These are phyloP conservation scores for Viola pubescens DNA, from an alignment of 441 rosid species.

Conservation along the genomic window DNA sequence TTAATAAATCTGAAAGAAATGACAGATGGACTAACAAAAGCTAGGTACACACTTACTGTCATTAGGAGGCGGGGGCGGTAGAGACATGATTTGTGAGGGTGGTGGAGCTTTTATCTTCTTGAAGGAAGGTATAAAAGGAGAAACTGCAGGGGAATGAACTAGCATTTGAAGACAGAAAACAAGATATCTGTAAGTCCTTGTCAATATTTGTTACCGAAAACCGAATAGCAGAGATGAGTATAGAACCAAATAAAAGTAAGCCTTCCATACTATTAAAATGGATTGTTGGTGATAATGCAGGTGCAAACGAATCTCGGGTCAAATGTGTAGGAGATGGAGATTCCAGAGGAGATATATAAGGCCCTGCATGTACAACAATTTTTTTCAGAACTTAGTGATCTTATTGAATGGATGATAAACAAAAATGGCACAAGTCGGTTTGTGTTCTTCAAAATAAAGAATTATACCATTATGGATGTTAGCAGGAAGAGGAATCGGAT, in stretches of 20 bases:
- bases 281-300: slow-evolving; percentile 28
- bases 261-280: slow-evolving; percentile 28
- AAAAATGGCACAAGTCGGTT: too few species aligned
- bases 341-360: slow-evolving; percentile 25
- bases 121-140: slow-evolving; percentile 33
- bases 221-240: slow-evolving; percentile 11
- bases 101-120: slow-evolving; percentile 36
- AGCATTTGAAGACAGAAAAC: slow-evolving; percentile 24
- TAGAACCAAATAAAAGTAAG: slow-evolving; percentile 12
- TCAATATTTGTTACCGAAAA: slow-evolving; percentile 4
- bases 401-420: not conserved
- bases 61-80: slow-evolving; percentile 65
- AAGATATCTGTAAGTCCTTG: slow-evolving; percentile 6
- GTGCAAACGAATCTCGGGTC: slow-evolving; percentile 28
- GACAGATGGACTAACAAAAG: not conserved
- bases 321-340: slow-evolving; percentile 21
- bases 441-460: not conserved
- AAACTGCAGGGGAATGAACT: slow-evolving; percentile 31
- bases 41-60: slow-evolving; percentile 26
- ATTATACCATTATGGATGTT: slow-evolving; percentile 25
- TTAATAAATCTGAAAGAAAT: slow-evolving; percentile 1
- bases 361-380: slow-evolving; percentile 22
- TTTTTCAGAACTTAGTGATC: not conserved
- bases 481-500: slow-evolving; percentile 18
- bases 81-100: slow-evolving; percentile 28